phyloP scores from a whole-genome alignment of 805 yeast genomes.

The Starmerella sp. region DNA sequence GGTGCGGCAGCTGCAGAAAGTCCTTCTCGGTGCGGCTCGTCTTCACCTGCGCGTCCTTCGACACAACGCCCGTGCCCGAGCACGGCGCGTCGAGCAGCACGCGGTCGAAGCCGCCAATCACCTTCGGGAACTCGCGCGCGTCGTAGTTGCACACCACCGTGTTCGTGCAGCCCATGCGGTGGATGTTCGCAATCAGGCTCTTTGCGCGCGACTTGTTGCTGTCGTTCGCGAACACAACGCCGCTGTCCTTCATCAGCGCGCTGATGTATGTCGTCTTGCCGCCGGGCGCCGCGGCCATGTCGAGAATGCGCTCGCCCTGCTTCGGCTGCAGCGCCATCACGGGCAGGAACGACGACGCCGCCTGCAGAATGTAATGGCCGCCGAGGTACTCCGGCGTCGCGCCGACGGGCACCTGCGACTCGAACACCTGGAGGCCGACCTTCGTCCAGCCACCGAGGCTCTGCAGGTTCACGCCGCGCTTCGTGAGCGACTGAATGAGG shows the following conservation, averaged over 20 bases:
- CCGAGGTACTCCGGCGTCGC: conserved; percentile 98
- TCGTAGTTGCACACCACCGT: conserved; percentile 95
- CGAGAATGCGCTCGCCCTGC: conserved; percentile 87
- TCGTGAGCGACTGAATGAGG: conserved; percentile 85
- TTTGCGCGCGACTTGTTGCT: conserved; percentile 93
- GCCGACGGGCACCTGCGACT: conserved; percentile 98
- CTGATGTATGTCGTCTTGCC: conserved; percentile 93
- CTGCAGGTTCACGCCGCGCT: conserved; percentile 93
- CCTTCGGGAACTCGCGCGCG: conserved; percentile 96
- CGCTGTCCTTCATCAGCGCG: conserved; percentile 96
- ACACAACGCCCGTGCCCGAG: conserved; percentile 98
- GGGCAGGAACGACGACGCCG: conserved; percentile 95
- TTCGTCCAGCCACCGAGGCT: conserved; percentile 98
- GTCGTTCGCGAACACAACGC: conserved; percentile 94
- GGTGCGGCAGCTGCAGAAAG: conserved; percentile 89
- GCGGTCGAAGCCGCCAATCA: conserved; percentile 96
- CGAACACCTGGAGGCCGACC: conserved; percentile 94
- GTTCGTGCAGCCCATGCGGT: conserved; percentile 91
- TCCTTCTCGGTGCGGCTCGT: conserved; percentile 90
- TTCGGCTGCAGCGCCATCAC: conserved; percentile 98
- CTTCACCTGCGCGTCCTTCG: conserved; percentile 92
- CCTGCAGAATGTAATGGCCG: conserved; percentile 95
- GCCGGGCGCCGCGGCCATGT: conserved; percentile 99
- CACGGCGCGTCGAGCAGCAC: conserved; percentile 96
- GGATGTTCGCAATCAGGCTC: conserved; percentile 92